These are phyloP conservation scores for Strobilomyces confusus DNA, from an alignment of 768 basidiomycete genomes.

Conservation along the genomic window DNA sequence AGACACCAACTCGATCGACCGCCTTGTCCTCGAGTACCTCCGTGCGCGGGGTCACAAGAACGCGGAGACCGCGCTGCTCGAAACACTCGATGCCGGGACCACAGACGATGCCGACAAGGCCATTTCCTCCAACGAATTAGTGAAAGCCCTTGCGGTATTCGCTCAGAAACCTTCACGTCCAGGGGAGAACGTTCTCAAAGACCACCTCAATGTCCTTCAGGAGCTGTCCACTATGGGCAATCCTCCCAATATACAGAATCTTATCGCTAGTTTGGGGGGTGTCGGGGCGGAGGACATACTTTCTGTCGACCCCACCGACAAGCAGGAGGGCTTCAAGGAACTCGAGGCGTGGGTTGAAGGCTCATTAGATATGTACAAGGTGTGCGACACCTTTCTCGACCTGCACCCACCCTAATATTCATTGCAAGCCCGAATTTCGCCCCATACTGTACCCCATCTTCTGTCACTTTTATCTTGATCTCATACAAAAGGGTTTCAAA, in stretches of 20 bases:
- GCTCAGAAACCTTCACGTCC: slow-evolving; percentile 64
- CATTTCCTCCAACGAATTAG: slow-evolving; percentile 48
- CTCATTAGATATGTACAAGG: slow-evolving; percentile 87
- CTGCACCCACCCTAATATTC: slow-evolving; percentile 13
- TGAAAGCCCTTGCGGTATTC: slow-evolving; percentile 59
- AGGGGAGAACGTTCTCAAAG: slow-evolving; percentile 69
- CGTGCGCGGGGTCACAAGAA: slow-evolving; percentile 42
- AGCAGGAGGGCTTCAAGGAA: slow-evolving; percentile 81
- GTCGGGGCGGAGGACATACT: slow-evolving; percentile 82
- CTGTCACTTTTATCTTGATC: slow-evolving; percentile 94
- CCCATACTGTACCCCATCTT: slow-evolving; percentile 95
- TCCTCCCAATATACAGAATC: slow-evolving; percentile 66
- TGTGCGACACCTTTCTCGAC: slow-evolving; percentile 33
- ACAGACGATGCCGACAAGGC: slow-evolving; percentile 37
- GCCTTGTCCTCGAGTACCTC: slow-evolving; percentile 46
- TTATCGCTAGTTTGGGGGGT: slow-evolving; percentile 73
- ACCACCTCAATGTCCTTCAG: slow-evolving; percentile 59
- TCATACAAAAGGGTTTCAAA: slow-evolving; percentile 86
- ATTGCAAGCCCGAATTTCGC: slow-evolving; percentile 78
- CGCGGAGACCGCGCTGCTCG: slow-evolving; percentile 42
- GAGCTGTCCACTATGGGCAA: slow-evolving; percentile 68
- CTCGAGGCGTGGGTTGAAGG: slow-evolving; percentile 88
- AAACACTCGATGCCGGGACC: slow-evolving; percentile 32
- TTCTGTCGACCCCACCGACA: slow-evolving; percentile 77
- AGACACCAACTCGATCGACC: slow-evolving; percentile 34